Conservation (phyloP, 257 asterid species). For the Solanum etuberosum region DNA sequence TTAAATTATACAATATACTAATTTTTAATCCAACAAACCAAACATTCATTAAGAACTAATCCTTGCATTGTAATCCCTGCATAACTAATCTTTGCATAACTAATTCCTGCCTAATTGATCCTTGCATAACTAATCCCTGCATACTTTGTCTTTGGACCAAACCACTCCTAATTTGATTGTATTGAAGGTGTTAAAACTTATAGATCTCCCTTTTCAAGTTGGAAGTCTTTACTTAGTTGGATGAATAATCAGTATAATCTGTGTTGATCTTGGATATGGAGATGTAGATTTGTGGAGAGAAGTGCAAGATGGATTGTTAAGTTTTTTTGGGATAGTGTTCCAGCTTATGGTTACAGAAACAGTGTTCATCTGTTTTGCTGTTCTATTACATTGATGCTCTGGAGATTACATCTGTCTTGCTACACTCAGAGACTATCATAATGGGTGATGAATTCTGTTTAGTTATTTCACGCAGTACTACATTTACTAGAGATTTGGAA, state of each 20-base stretch:
- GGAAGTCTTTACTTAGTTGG: not conserved
- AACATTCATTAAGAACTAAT: not conserved
- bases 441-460: not conserved
- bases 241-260: not conserved
- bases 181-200: not conserved
- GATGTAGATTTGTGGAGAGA: not conserved
- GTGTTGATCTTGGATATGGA: not conserved
- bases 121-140: not conserved
- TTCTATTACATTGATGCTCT: not conserved
- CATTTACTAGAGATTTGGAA: not conserved
- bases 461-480: not conserved
- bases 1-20: not conserved
- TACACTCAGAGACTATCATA: not conserved
- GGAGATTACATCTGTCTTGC: not conserved
- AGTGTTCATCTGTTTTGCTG: not conserved
- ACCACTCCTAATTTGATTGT: not conserved
- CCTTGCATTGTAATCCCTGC: not conserved
- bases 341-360: not conserved
- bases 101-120: not conserved
- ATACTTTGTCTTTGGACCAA: not conserved
- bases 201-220: not conserved
- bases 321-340: not conserved
- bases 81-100: not conserved
- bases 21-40: not conserved
- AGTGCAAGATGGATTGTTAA: not conserved